A percentile compares a stretch with the other conserved stretches of the same genome.
Evolutionary conservation across 2,329 filamentous ascomycete species (phyloP).

Genomic region (Diaporthe longicolla): DNA sequence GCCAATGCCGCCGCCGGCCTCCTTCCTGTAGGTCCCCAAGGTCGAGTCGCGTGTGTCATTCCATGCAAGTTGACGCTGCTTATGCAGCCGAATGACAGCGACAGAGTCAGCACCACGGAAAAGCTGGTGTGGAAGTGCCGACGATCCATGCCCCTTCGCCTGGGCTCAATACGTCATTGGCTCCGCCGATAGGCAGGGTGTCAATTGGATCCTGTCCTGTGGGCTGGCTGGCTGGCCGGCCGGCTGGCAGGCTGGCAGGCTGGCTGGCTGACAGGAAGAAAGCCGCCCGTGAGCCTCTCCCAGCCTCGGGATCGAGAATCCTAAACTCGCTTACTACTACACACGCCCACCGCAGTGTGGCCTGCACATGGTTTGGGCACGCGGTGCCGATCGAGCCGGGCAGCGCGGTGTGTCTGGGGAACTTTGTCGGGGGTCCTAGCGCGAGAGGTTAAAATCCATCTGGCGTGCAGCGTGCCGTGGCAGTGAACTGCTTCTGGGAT

Average conservation of each 20-base stretch:
- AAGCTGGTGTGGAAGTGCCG: slow-evolving; percentile 26
- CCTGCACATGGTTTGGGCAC: slow-evolving; percentile 5
- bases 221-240: not conserved
- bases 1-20: slow-evolving; percentile 15
- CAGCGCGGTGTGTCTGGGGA: slow-evolving; percentile 29
- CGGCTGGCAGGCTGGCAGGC: not conserved
- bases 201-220: slow-evolving; percentile 25
- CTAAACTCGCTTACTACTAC: slow-evolving; percentile 13
- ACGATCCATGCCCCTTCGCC: slow-evolving; percentile 29
- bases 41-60: slow-evolving; percentile 30
- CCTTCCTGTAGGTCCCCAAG: slow-evolving; percentile 24
- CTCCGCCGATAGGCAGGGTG: slow-evolving; percentile 34
- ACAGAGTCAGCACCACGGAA: slow-evolving; percentile 22
- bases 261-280: slow-evolving; percentile 11
- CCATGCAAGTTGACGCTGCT: slow-evolving; percentile 27
- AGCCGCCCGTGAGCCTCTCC: slow-evolving; percentile 4
- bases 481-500: slow-evolving; percentile 29
- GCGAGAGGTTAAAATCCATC: slow-evolving; percentile 23
- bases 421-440: slow-evolving; percentile 21
- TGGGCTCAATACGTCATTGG: slow-evolving; percentile 32
- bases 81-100: slow-evolving; percentile 31
- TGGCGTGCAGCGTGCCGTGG: not conserved
- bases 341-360: not conserved
- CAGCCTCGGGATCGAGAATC: slow-evolving; percentile 14
- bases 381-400: slow-evolving; percentile 30